Conservation (phyloP, 2,329 filamentous ascomycete species). For the Fusarium acutatum region DNA sequence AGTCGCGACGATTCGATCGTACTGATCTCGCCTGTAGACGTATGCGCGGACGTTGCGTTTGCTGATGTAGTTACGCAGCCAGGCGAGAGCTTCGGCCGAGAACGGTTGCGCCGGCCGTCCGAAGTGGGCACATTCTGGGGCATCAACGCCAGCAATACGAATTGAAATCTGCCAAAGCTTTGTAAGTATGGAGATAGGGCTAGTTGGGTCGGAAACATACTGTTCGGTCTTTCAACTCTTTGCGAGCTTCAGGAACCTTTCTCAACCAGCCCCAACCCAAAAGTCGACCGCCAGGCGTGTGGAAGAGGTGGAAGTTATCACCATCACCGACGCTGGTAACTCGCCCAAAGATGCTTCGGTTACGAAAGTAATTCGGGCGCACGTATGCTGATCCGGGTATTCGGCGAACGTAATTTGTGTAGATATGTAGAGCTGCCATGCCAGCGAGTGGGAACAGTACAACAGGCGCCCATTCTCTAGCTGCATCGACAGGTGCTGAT, state of each 20-base stretch:
- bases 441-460: constrained; percentile 50
- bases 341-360: constrained; percentile 79
- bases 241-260: constrained; percentile 73
- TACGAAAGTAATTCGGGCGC: constrained; percentile 76
- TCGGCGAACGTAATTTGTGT: constrained; percentile 81
- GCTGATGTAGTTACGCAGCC: constrained; percentile 78
- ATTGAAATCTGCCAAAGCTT: constrained; percentile 73
- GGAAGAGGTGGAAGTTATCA: constrained; percentile 93
- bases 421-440: constrained; percentile 59
- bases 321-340: constrained; percentile 97
- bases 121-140: constrained; percentile 92
- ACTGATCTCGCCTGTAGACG: constrained; percentile 88
- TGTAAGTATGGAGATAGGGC: constrained; percentile 24
- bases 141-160: constrained; percentile 90
- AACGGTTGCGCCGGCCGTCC: constrained; percentile 87
- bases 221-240: constrained; percentile 78
- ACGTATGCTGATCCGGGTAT: constrained; percentile 83
- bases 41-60: constrained; percentile 81
- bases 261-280: constrained; percentile 94
- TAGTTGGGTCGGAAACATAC: constrained; percentile 57
- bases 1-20: constrained; percentile 87
- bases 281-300: constrained; percentile 89
- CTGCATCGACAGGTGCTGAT: constrained; percentile 45
- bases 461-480: constrained; percentile 52
- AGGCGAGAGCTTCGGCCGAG: constrained; percentile 80